Conservation (phyloP, 129 eudicot genomes). For the Flaveria linearis region DNA sequence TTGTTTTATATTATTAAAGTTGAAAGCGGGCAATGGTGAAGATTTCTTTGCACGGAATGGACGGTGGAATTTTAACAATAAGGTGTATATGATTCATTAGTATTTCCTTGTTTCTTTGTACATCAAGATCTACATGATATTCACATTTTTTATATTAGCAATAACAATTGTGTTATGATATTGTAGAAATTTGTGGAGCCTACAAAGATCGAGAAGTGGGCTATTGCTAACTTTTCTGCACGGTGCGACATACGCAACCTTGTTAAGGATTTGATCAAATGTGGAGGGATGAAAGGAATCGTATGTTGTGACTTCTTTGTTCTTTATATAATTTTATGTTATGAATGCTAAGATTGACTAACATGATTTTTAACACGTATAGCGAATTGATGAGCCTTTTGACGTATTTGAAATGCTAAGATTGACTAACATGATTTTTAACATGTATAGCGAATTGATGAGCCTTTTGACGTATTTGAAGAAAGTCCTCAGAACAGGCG, state of each 20-base stretch:
- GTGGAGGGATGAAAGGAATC: conserved; percentile 48
- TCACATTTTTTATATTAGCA: not conserved
- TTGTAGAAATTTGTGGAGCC: conserved; percentile 44
- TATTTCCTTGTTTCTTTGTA: not conserved
- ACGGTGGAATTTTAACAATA: conserved; percentile 70
- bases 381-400: conserved; percentile 50
- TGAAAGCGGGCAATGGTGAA: conserved; percentile 72
- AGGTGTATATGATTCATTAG: conserved; percentile 34
- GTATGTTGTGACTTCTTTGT: conserved; percentile 34
- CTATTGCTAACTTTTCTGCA: conserved; percentile 58
- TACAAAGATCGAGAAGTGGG: conserved; percentile 47
- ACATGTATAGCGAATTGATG: conserved; percentile 40
- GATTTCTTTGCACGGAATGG: conserved; percentile 68
- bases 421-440: not conserved
- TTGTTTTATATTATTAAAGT: conserved; percentile 38
- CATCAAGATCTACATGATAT: not conserved
- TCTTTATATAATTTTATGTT: not conserved
- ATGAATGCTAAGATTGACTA: not conserved
- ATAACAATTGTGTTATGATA: not conserved
- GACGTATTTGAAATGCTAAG: conserved; percentile 39
- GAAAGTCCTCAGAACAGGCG: conserved; percentile 69
- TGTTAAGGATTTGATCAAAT: conserved; percentile 42
- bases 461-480: conserved; percentile 56
- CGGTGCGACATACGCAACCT: conserved; percentile 46
- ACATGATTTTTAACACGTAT: conserved; percentile 4